Percentiles rank a stretch among this genome's conserved stretches.
phyloP scores from a whole-genome alignment of 371 early-diverging fungal species.

The Mucor plumbeus region DNA sequence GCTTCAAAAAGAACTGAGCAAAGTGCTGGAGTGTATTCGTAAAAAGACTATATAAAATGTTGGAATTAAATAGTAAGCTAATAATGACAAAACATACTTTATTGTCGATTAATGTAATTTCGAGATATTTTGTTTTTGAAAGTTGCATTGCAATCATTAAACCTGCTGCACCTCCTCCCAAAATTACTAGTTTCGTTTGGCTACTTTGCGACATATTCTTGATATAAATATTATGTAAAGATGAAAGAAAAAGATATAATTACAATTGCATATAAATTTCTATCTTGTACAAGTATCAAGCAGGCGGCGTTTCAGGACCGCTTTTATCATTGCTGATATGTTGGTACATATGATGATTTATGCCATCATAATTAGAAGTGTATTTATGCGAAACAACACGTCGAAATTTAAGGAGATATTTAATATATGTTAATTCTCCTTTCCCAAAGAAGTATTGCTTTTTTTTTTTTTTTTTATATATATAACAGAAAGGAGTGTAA shows the following conservation, averaged over 20 bases:
- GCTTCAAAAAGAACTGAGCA: constrained; percentile 40
- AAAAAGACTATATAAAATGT: constrained; percentile 32
- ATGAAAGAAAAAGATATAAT: not conserved
- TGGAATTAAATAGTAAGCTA: not conserved
- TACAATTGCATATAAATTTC: no score
- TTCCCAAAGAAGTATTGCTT: not conserved
- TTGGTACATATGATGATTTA: not conserved
- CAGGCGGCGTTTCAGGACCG: constrained; percentile 4
- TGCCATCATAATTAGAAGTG: constrained; percentile 1
- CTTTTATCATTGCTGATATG: not conserved
- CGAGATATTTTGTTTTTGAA: constrained; percentile 20
- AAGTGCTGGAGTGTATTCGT: constrained; percentile 47
- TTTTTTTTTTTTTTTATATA: no score
- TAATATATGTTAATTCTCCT: constrained; percentile 1
- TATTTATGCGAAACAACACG: not conserved
- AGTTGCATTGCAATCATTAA: constrained; percentile 37
- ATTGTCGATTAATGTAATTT: constrained; percentile 45
- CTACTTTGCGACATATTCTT: not conserved
- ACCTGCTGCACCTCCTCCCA: constrained; percentile 51
- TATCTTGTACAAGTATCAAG: not conserved
- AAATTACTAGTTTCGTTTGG: constrained; percentile 30
- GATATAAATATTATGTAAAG: no score
- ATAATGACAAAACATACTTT: constrained; percentile 27
- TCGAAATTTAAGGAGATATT: not conserved
- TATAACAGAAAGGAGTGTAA: not conserved